Percentiles rank a stretch among this genome's conserved stretches.
Conservation (phyloP, 2,329 filamentous ascomycete genomes). For the Fusarium subtropicale region DNA sequence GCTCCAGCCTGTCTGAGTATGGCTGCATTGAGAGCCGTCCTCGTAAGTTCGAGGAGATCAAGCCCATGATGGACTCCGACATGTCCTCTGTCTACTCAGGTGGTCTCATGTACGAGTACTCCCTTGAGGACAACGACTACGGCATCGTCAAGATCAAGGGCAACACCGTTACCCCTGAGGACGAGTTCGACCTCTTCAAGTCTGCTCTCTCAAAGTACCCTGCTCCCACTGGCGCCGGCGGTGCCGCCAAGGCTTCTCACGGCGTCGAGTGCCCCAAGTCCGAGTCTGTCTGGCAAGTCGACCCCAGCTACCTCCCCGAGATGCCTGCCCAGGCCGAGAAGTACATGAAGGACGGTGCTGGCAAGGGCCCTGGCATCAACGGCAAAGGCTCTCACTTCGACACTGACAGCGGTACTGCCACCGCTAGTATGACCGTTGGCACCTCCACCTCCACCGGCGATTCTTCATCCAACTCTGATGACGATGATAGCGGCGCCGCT, state of each 20-base stretch:
- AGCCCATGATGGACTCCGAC: constrained; percentile 79
- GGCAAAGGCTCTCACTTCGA: constrained; percentile 67
- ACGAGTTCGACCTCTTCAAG: constrained; percentile 71
- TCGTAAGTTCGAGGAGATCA: constrained; percentile 84
- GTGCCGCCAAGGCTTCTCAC: constrained; percentile 61
- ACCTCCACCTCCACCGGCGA: constrained; percentile 47
- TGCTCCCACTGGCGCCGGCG: constrained; percentile 63
- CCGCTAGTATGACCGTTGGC: constrained; percentile 54
- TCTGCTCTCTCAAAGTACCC: constrained; percentile 62
- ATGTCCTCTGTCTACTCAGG: constrained; percentile 96
- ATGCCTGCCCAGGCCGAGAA: constrained; percentile 64
- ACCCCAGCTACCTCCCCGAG: constrained; percentile 61
- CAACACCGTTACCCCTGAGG: constrained; percentile 63
- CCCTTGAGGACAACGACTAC: constrained; percentile 80
- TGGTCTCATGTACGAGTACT: constrained; percentile 96
- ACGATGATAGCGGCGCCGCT: constrained; percentile 51
- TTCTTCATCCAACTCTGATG: constrained; percentile 20
- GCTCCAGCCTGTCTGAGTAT: constrained; percentile 81
- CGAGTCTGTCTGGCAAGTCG: constrained; percentile 63
- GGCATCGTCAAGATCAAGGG: constrained; percentile 78
- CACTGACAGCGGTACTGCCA: constrained; percentile 60
- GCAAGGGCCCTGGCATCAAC: constrained; percentile 63
- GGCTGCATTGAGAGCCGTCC: constrained; percentile 83
- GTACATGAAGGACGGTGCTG: constrained; percentile 66
- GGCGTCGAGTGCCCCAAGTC: constrained; percentile 62